These are phyloP conservation scores for Hyphodiscus hymeniophilus DNA, from an alignment of 495 filamentous ascomycete genomes.

Conservation along the genomic window DNA sequence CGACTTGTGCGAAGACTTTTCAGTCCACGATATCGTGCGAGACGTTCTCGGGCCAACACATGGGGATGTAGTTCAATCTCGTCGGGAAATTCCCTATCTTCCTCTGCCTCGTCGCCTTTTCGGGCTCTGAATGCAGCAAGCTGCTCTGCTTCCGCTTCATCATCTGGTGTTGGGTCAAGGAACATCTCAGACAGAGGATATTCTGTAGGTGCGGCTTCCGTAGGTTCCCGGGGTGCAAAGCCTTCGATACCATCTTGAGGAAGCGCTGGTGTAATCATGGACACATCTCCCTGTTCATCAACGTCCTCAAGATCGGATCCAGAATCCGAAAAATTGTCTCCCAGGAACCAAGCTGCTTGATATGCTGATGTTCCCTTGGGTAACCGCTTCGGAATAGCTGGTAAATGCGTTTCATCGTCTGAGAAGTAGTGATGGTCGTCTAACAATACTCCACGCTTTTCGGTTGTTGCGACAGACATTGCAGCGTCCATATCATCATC, in stretches of 20 bases:
- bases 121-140: constrained; percentile 70
- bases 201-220: constrained; percentile 73
- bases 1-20: constrained; percentile 78
- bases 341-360: constrained; percentile 86
- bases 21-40: constrained; percentile 78
- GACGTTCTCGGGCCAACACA: constrained; percentile 74
- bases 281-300: constrained; percentile 44
- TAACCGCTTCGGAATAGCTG: constrained; percentile 58
- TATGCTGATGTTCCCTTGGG: constrained; percentile 90
- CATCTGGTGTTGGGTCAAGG: constrained; percentile 75
- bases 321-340: constrained; percentile 68
- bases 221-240: constrained; percentile 55
- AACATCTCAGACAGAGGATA: constrained; percentile 89
- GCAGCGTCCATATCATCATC: constrained; percentile 38
- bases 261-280: constrained; percentile 34
- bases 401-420: constrained; percentile 67
- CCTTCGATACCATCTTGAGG: constrained; percentile 77
- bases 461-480: constrained; percentile 45
- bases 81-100: constrained; percentile 93
- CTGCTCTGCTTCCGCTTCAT: constrained; percentile 64
- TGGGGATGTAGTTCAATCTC: constrained; percentile 92
- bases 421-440: constrained; percentile 99
- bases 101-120: constrained; percentile 68
- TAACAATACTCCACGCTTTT: constrained; percentile 71
- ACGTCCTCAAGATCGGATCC: constrained; percentile 74